Conservation (phyloP, 2,329 filamentous ascomycete species). For the Epichloe elymi region DNA sequence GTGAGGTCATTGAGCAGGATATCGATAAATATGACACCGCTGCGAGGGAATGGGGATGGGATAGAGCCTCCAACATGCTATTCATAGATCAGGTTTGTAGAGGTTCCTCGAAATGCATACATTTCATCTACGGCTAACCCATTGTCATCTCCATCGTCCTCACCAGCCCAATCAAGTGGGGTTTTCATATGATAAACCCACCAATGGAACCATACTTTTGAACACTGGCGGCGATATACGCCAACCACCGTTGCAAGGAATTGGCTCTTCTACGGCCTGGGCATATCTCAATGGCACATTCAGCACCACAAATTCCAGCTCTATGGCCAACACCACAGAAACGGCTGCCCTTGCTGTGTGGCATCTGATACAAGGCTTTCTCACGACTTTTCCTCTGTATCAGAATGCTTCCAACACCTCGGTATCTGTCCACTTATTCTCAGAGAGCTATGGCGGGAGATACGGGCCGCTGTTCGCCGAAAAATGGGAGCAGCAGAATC, state of each 20-base stretch:
- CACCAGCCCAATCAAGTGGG: conserved; percentile 54
- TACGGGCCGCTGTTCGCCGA: conserved; percentile 55
- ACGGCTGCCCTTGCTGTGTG: conserved; percentile 46
- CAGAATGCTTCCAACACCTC: conserved; percentile 34
- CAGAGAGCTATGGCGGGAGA: conserved; percentile 57
- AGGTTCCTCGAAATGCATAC: conserved; percentile 8
- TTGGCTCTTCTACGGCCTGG: conserved; percentile 13
- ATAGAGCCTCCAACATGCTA: conserved; percentile 39
- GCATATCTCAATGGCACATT: conserved; percentile 52
- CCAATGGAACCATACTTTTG: conserved; percentile 45
- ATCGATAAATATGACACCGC: conserved; percentile 39
- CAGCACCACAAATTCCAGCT: conserved; percentile 33
- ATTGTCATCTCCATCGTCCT: not conserved
- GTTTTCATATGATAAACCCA: conserved; percentile 52
- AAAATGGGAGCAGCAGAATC: conserved; percentile 49
- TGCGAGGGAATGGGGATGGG: conserved; percentile 52
- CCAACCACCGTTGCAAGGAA: conserved; percentile 12
- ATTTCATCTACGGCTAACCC: not conserved
- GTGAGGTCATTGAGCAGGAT: conserved; percentile 34
- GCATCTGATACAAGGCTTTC: conserved; percentile 51
- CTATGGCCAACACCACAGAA: conserved; percentile 41
- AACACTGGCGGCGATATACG: conserved; percentile 23
- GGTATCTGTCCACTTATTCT: conserved; percentile 50
- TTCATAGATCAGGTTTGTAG: conserved; percentile 40
- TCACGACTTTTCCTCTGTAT: conserved; percentile 45